A percentile compares a stretch with the other conserved stretches of the same genome.
phyloP scores from a whole-genome alignment of 2,329 filamentous ascomycete genomes.

The Orbilia brochopaga region DNA sequence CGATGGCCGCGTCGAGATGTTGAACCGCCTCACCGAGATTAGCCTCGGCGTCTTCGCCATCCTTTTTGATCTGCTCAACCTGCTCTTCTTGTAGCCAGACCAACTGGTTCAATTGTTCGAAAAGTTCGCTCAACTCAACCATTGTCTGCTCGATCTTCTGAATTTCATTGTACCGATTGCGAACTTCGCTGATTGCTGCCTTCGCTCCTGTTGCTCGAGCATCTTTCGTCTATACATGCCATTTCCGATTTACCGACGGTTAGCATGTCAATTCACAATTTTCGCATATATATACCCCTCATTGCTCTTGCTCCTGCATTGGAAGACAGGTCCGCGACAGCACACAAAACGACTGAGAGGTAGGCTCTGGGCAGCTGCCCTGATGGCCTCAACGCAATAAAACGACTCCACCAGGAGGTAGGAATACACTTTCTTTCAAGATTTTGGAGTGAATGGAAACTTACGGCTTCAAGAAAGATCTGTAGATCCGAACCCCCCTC shows the following conservation, averaged over 20 bases:
- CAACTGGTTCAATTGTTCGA: constrained; percentile 75
- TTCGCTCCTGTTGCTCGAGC: constrained; percentile 61
- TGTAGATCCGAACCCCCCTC: constrained; percentile 71
- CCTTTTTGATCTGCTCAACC: constrained; percentile 68
- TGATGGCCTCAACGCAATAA: too few relatives aligned
- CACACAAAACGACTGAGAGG: too few relatives aligned
- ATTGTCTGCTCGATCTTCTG: constrained; percentile 79
- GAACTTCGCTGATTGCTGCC: constrained; percentile 76
- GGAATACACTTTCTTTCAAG: too few relatives aligned
- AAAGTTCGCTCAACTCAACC: constrained; percentile 71
- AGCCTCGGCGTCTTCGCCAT: constrained; percentile 69
- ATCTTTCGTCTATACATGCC: constrained; percentile 14
- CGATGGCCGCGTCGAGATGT: constrained; percentile 72
- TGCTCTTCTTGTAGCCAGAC: constrained; percentile 74
- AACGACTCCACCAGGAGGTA: too few relatives aligned
- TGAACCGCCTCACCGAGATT: constrained; percentile 73
- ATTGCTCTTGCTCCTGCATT: not conserved
- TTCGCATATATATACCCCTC: not conserved
- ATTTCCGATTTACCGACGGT: not conserved
- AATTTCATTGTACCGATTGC: constrained; percentile 81
- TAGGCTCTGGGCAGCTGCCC: too few relatives aligned
- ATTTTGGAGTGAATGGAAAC: constrained; percentile 63
- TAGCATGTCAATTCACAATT: not conserved
- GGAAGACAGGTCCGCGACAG: too few relatives aligned
- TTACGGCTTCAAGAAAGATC: constrained; percentile 83